These are phyloP conservation scores for Penicillium goetzii DNA, from an alignment of 495 filamentous ascomycete species.

Conservation along the genomic window DNA sequence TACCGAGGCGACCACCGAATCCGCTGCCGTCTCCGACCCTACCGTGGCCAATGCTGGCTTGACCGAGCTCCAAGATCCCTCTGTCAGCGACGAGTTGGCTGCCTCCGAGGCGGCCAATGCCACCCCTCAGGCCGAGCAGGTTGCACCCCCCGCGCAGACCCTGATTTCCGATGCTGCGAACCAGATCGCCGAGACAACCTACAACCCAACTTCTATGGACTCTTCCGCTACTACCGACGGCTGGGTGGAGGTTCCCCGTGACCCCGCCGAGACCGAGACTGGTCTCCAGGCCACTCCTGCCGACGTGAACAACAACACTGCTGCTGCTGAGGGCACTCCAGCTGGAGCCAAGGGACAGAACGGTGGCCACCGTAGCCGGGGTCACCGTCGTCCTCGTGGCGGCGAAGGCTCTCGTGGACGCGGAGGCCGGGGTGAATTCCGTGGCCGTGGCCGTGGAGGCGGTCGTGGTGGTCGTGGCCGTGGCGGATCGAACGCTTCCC, in stretches of 20 bases:
- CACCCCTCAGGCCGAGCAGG: constrained; percentile 38
- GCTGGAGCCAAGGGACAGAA: constrained; percentile 72
- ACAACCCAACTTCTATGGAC: constrained; percentile 56
- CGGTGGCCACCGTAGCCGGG: constrained; percentile 54
- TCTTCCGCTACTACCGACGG: constrained; percentile 65
- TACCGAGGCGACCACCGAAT: constrained; percentile 35
- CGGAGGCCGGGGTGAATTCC: constrained; percentile 48
- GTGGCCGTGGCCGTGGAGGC: constrained; percentile 46
- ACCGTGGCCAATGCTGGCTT: constrained; percentile 75
- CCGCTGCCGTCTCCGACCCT: constrained; percentile 64
- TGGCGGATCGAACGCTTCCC: constrained; percentile 36
- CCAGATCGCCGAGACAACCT: constrained; percentile 67
- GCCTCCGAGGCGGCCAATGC: constrained; percentile 23
- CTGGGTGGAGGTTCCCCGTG: constrained; percentile 77
- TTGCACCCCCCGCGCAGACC: constrained; percentile 55
- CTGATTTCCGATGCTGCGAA: constrained; percentile 67
- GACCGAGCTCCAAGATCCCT: constrained; percentile 66
- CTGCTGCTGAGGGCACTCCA: constrained; percentile 38
- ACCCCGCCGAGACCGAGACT: constrained; percentile 75
- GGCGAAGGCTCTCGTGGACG: constrained; percentile 50
- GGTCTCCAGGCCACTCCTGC: constrained; percentile 63
- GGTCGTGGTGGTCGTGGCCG: constrained; percentile 41
- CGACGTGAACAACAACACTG: constrained; percentile 28
- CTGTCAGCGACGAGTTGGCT: constrained; percentile 27
- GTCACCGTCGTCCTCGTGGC: constrained; percentile 51